phyloP scores from a whole-genome alignment of 2,329 filamentous ascomycete genomes.

The Aulographum hederae region DNA sequence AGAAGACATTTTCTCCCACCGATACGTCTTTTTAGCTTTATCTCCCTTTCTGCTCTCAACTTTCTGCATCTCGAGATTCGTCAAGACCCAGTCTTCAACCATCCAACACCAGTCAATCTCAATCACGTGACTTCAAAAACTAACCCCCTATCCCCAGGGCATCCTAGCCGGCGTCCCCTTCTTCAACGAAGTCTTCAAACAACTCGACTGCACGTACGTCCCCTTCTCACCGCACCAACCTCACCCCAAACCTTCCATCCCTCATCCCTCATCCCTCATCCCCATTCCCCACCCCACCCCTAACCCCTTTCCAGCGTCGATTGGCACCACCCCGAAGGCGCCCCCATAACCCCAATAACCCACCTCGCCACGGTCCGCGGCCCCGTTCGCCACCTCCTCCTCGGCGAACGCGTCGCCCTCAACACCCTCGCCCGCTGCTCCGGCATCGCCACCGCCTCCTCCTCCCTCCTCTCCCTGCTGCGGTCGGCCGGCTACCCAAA shows the following conservation, averaged over 20 bases:
- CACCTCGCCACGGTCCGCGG: conserved; percentile 68
- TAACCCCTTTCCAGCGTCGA: conserved; percentile 36
- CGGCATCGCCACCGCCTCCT: conserved; percentile 57
- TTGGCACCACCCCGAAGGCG: conserved; percentile 71
- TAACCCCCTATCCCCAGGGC: conserved; percentile 42
- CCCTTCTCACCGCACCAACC: too few species aligned
- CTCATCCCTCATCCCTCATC: background rate
- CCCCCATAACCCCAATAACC: conserved; percentile 42
- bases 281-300: background rate
- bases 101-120: background rate
- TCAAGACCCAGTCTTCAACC: background rate
- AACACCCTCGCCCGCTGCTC: conserved; percentile 85
- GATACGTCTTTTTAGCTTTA: too few species aligned
- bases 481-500: conserved; percentile 55
- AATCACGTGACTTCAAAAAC: background rate
- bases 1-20: too few species aligned
- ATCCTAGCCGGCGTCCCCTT: conserved; percentile 86
- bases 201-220: conserved; percentile 62
- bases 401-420: conserved; percentile 85
- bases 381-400: conserved; percentile 62
- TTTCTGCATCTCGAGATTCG: too few species aligned
- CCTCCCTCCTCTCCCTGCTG: conserved; percentile 30
- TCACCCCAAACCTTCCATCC: too few species aligned
- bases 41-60: too few species aligned
- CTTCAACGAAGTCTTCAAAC: conserved; percentile 81